These are phyloP conservation scores for Wickerhamomyces sydowiorum DNA, from an alignment of 805 yeast species.

Conservation along the genomic window DNA sequence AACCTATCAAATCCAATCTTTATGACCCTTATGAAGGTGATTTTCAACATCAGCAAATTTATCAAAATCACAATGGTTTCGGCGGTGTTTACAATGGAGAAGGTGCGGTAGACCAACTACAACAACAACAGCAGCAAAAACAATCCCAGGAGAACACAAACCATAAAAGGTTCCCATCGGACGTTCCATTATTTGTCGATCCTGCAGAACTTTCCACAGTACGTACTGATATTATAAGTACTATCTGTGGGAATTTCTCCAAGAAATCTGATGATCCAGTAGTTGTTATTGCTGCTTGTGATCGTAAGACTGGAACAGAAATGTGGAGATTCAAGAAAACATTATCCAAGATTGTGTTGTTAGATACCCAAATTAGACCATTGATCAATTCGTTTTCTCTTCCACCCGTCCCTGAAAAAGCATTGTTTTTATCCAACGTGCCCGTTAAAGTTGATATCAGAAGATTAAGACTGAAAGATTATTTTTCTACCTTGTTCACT, in stretches of 20 bases:
- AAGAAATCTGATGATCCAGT: slow-evolving; percentile 51
- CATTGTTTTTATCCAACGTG: slow-evolving; percentile 47
- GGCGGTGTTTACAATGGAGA: slow-evolving; percentile 1
- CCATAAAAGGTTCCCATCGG: slow-evolving; percentile 21
- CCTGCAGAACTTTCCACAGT: slow-evolving; percentile 54
- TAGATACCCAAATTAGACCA: slow-evolving; percentile 56
- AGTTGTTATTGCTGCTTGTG: slow-evolving; percentile 58
- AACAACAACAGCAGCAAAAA: slow-evolving; percentile 1
- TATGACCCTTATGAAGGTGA: slow-evolving; percentile 11
- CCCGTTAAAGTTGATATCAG: slow-evolving; percentile 66
- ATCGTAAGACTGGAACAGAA: slow-evolving; percentile 54
- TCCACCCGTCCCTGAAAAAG: slow-evolving; percentile 60
- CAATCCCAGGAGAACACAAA: background rate
- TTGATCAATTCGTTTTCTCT: slow-evolving; percentile 41
- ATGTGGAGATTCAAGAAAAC: slow-evolving; percentile 72
- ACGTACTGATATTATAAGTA: slow-evolving; percentile 41
- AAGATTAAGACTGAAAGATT: slow-evolving; percentile 47
- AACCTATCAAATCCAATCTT: slow-evolving; percentile 8
- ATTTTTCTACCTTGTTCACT: slow-evolving; percentile 49
- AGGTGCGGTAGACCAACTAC: too few relatives aligned
- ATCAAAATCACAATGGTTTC: slow-evolving; percentile 7
- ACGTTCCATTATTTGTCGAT: slow-evolving; percentile 46
- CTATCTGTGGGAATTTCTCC: slow-evolving; percentile 33
- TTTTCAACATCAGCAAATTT: slow-evolving; percentile 7
- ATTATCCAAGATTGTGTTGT: slow-evolving; percentile 48